Percentiles rank a stretch among this genome's conserved stretches.
Conservation (phyloP, 2,329 filamentous ascomycete genomes). For the Diaporthe ilicicola region DNA sequence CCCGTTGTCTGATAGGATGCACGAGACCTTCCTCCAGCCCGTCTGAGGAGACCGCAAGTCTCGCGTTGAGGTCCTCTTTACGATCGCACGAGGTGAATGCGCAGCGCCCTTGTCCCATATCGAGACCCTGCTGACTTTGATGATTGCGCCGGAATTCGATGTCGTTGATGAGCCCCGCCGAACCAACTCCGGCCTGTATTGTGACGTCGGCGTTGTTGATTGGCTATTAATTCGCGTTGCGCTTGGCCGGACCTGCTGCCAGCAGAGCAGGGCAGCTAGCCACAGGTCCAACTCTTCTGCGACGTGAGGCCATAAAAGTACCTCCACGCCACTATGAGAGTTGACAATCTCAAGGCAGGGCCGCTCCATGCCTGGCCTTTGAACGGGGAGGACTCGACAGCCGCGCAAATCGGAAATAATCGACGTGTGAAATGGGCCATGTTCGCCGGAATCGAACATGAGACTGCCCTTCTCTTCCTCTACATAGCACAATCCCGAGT, state of each 20-base stretch:
- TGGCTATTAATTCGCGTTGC: conserved; percentile 51
- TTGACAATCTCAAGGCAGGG: conserved; percentile 64
- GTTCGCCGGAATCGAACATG: conserved; percentile 77
- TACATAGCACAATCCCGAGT: conserved; percentile 77
- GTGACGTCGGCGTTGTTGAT: conserved; percentile 31
- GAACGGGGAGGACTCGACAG: conserved; percentile 71
- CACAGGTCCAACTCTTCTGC: conserved; percentile 77
- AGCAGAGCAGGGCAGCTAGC: conserved; percentile 82
- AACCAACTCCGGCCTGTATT: conserved; percentile 50
- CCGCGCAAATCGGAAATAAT: conserved; percentile 79
- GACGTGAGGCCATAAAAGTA: conserved; percentile 71
- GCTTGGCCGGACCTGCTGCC: conserved; percentile 77
- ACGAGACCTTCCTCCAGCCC: conserved; percentile 88
- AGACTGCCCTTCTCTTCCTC: conserved; percentile 79
- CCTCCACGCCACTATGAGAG: conserved; percentile 63
- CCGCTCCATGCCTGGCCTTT: conserved; percentile 55
- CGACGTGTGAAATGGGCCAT: conserved; percentile 69
- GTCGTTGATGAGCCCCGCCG: conserved; percentile 50
- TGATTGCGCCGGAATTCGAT: conserved; percentile 63
- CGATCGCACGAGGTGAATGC: conserved; percentile 62
- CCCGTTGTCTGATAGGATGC: conserved; percentile 93
- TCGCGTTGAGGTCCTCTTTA: conserved; percentile 65
- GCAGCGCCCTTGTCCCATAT: conserved; percentile 84
- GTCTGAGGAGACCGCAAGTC: conserved; percentile 62
- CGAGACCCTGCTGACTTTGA: conserved; percentile 92